Evolutionary conservation across 139 green algal genomes (phyloP), one percentile per base, ranked within the genome.

Genomic region (Pseudopediastrum boryanum): DNA sequence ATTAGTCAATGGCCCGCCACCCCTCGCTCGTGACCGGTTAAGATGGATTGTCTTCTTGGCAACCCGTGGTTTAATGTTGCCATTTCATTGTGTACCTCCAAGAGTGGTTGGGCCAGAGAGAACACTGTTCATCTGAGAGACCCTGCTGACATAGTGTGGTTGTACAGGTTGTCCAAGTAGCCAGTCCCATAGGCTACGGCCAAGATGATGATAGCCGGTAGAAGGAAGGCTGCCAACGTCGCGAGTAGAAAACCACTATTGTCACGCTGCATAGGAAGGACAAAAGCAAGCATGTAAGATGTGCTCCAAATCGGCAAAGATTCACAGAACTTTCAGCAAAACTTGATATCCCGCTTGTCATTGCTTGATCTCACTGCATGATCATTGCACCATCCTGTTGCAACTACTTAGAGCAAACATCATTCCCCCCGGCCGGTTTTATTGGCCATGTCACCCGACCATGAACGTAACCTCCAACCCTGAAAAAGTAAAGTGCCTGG

Each of bases 131-230:
- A n/a, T n/a, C n/a, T n/a, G n/a, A n/a, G n/a, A n/a, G n/a, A n/a
- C n/a, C n/a, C n/a, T n/a, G n/a, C n/a, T 58, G 38, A 51, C 31
- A 80, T 43, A 31, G 39, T 73, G 73, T 71, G 63, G 16, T 25
- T 52, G 78, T 89, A 89, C 35, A 89, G 50, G 4, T 59, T 66
- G 75, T 90, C 85, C 64, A 90, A 52, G 66, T 86, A 90, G 46
- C 85, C 85, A 2, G 50, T 74, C 79, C 31, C 59, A 52, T 82
- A 88, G 16, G 85, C 85, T 3, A 85, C 27, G 0, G 29, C n/a
- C 58, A 90, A 72, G 58, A 90, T 90, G 46, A 83, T 16, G 1
- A 81, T 13, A 13, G 85, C 59, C 10, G 85, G 85, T 25, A 84
- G 50, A 29, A 90, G 36, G 78, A 90, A 90, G n/a, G 75, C 63